phyloP scores from a whole-genome alignment of 306 rosid genomes.

The Carpinus viminea region DNA sequence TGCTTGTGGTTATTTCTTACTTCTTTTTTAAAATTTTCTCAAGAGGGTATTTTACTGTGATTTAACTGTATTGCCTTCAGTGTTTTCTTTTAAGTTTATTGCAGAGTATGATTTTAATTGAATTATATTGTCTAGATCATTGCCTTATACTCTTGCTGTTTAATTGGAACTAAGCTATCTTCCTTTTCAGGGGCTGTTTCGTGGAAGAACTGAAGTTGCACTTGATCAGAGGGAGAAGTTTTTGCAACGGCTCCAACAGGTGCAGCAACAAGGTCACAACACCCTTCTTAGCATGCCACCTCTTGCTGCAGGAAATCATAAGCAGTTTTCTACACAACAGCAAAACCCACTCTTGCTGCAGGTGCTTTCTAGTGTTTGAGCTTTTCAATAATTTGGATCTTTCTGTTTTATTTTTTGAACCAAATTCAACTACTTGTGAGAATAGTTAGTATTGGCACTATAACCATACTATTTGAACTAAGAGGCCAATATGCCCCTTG shows the following conservation, averaged over 20 bases:
- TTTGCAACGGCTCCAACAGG: constrained; percentile 91
- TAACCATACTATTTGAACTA: no score
- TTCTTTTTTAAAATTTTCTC: not conserved
- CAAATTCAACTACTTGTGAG: not conserved
- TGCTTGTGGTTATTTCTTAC: not conserved
- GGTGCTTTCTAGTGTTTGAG: constrained; percentile 40
- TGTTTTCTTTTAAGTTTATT: not conserved
- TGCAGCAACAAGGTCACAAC: constrained; percentile 88
- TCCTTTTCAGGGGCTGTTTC: constrained; percentile 65
- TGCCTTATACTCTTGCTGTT: constrained; percentile 18
- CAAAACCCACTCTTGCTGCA: constrained; percentile 87
- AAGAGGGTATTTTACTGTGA: no score
- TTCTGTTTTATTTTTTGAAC: not conserved
- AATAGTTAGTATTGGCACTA: not conserved
- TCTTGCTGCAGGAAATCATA: constrained; percentile 77
- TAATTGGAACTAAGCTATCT: constrained; percentile 28
- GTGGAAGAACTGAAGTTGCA: constrained; percentile 93
- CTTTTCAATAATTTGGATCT: constrained; percentile 17
- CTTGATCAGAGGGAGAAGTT: constrained; percentile 96
- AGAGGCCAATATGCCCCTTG: no score
- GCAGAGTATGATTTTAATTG: not conserved
- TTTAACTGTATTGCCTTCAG: not conserved
- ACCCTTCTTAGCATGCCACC: constrained; percentile 78
- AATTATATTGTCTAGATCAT: constrained; percentile 1
- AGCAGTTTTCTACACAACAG: constrained; percentile 81